Evolutionary conservation across 129 eudicot genomes (phyloP), one percentile per base, ranked within the genome.

Genomic region (Flaveria bidentis): DNA sequence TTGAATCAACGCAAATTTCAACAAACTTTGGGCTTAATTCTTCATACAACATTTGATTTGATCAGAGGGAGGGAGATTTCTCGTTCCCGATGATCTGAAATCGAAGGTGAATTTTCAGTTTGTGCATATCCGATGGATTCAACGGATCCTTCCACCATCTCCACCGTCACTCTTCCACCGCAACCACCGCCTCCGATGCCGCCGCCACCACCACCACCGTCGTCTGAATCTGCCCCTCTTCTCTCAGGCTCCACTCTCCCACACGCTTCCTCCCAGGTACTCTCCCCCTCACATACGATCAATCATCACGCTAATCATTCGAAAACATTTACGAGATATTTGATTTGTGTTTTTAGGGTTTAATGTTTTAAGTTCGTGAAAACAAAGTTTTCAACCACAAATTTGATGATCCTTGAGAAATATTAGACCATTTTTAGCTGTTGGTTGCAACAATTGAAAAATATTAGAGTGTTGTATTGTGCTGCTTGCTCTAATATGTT

Each of bases 141-240:
- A 68, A 23, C 74, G 74, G 75, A 63, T 62, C 50, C 78, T 15
- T 10, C 84, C 84, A 66, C 79, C 75, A 6, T 72, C 74, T 64
- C 79, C 49, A 47, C 79, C 72, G 33, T 57, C 72, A 65, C 80
- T 61, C 70, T 36, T 14, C 76, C 73, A 58, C 73, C 77, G 14
- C 76, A 74, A 3, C 76, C 76, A 6, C 64, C 77, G 23, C 77
- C 83, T 9, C 69, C 62, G n/a, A 72, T 79, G 10, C 69, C 62
- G 2, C 61, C 79, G 1, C 44, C 83, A 1, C 65, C 77, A 52
- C 78, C 83, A 17, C 74, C 61, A 20, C 50, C 69, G 15, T 49
- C 83, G 4, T 80, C 83, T 25, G 74, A 52, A 72, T 42, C 69
- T 23, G 33, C 36, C 20, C 70, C 60, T 36, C 78, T 58, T 63